These are phyloP conservation scores for Trichoderma atrobrunneum DNA, from an alignment of 2,329 filamentous ascomycete genomes.

Conservation along the genomic window DNA sequence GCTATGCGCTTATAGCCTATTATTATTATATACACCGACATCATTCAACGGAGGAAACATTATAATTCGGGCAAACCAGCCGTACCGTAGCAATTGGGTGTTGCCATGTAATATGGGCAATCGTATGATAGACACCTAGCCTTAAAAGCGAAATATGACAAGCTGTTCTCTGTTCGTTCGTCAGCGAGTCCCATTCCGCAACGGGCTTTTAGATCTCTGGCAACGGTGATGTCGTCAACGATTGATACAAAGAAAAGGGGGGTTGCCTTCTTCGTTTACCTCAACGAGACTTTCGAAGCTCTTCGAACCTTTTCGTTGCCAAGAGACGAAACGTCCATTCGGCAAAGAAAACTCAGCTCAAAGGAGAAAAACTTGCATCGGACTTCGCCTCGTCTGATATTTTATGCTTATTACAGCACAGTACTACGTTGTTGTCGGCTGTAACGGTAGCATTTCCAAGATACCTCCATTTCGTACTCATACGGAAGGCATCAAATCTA, in stretches of 20 bases:
- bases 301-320: background rate
- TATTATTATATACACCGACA: background rate
- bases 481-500: background rate
- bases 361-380: background rate
- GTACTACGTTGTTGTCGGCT: background rate
- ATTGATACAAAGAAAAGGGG: background rate
- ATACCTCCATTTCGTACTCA: background rate
- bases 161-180: background rate
- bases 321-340: background rate
- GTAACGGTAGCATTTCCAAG: background rate
- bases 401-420: background rate
- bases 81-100: background rate
- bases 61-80: background rate
- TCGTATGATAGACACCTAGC: background rate
- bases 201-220: background rate
- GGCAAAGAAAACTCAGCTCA: background rate
- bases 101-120: background rate
- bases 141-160: background rate
- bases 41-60: background rate
- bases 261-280: background rate
- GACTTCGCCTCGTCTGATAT: background rate
- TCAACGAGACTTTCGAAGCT: background rate
- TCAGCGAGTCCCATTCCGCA: background rate
- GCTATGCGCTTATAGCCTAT: slow-evolving; percentile 8
- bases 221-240: background rate